These are phyloP conservation scores for Pichia insulana DNA, from an alignment of 805 yeast species.

Conservation along the genomic window DNA sequence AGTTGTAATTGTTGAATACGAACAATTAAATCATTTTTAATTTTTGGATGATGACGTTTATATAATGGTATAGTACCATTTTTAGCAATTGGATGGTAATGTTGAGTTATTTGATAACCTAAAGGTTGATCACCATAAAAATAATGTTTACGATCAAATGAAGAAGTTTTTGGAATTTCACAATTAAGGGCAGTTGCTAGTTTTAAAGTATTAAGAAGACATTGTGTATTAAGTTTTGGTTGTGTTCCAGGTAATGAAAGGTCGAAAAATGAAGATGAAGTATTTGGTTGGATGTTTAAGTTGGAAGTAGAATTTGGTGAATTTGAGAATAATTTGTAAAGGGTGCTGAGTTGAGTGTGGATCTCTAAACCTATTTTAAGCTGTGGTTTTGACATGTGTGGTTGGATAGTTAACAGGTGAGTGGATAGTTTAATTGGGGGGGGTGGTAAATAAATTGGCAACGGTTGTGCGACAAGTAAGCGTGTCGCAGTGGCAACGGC, in stretches of 20 bases:
- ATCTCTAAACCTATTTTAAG: slow-evolving; percentile 87
- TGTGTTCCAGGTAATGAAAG: slow-evolving; percentile 88
- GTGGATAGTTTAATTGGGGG: too few species aligned
- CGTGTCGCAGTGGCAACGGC: too few species aligned
- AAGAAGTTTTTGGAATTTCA: slow-evolving; percentile 43
- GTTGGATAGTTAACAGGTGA: too few species aligned
- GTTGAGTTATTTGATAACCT: slow-evolving; percentile 94
- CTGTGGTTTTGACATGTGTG: slow-evolving; percentile 9
- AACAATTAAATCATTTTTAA: slow-evolving; percentile 37
- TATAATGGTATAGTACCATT: slow-evolving; percentile 50
- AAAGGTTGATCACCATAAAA: slow-evolving; percentile 94
- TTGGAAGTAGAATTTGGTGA: slow-evolving; percentile 41
- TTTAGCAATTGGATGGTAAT: slow-evolving; percentile 66
- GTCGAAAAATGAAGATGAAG: slow-evolving; percentile 70
- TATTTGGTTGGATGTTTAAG: slow-evolving; percentile 45
- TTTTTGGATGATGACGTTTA: slow-evolving; percentile 42
- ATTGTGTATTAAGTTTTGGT: slow-evolving; percentile 71
- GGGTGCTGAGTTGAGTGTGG: slow-evolving; percentile 79
- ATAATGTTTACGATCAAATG: slow-evolving; percentile 91
- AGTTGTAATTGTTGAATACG: slow-evolving; percentile 74
- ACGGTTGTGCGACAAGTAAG: too few species aligned
- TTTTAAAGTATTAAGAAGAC: slow-evolving; percentile 58
- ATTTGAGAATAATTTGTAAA: slow-evolving; percentile 65
- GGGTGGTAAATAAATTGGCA: too few species aligned
- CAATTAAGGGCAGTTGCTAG: slow-evolving; percentile 67